Percentiles rank a stretch among this genome's conserved stretches.
Evolutionary conservation across 441 rosid species (phyloP).

Genomic region (Aleurites moluccanus): DNA sequence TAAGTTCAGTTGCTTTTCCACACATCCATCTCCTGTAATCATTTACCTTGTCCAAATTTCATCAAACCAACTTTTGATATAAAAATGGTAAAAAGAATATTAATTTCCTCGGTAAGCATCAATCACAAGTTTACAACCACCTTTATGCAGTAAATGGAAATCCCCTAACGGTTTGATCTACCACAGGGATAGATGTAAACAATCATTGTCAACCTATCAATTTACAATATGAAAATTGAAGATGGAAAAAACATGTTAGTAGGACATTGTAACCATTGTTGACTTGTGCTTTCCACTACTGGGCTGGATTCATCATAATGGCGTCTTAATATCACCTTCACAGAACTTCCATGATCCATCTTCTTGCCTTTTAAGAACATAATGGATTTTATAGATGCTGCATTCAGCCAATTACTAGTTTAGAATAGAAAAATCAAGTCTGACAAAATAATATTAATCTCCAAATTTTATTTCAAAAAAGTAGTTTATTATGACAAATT

Average conservation of each 20-base stretch:
- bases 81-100: neutral
- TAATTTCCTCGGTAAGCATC: slow-evolving; percentile 10
- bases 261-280: neutral
- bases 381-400: slow-evolving; percentile 73
- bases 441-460: neutral
- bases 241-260: slow-evolving; percentile 9
- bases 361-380: slow-evolving; percentile 72
- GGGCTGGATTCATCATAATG: slow-evolving; percentile 36
- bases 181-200: neutral
- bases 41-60: too few relatives aligned
- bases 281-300: neutral
- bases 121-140: neutral
- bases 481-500: neutral
- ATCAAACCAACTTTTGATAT: neutral
- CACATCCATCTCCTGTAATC: too few relatives aligned
- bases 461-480: neutral
- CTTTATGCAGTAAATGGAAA: neutral
- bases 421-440: neutral
- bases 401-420: slow-evolving; percentile 4
- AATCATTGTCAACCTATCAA: neutral
- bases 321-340: slow-evolving; percentile 53
- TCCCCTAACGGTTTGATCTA: neutral
- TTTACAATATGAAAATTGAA: slow-evolving; percentile 4
- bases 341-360: slow-evolving; percentile 89
- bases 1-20: too few relatives aligned